phyloP scores from a whole-genome alignment of 228 moss, liverwort and hornwort species.

The Sphagnum magellanicum region DNA sequence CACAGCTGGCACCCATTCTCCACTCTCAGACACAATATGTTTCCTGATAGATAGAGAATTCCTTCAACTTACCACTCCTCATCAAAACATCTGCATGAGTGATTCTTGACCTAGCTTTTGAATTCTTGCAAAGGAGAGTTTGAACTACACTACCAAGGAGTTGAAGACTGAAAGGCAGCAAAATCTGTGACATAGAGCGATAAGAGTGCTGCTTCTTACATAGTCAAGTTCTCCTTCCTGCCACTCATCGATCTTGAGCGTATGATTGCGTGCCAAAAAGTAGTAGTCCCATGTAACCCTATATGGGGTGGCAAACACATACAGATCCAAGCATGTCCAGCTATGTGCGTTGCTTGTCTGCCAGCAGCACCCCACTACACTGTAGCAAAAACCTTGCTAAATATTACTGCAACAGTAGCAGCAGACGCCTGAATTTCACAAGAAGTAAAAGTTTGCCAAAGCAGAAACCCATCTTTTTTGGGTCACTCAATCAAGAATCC shows the following conservation, averaged over 20 bases:
- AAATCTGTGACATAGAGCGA: too few species aligned
- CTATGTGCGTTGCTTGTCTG: conserved; percentile 23
- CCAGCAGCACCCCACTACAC: background rate
- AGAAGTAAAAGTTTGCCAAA: background rate
- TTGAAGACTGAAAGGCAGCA: too few species aligned
- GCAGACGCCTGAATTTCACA: background rate
- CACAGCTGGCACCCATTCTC: too few species aligned
- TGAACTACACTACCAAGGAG: too few species aligned
- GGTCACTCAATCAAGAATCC: too few species aligned
- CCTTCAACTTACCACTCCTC: too few species aligned
- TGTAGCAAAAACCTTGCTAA: background rate
- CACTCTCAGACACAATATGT: too few species aligned
- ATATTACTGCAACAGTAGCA: background rate
- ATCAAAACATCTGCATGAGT: too few species aligned
- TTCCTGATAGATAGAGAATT: too few species aligned
- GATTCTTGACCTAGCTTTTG: too few species aligned
- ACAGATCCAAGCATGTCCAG: conserved; percentile 28
- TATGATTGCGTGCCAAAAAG: conserved; percentile 25
- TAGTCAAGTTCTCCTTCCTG: conserved; percentile 27
- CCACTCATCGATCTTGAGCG: conserved; percentile 16
- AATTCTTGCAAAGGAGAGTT: too few species aligned
- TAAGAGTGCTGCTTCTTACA: background rate
- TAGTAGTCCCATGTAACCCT: conserved; percentile 27
- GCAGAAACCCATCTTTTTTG: too few species aligned
- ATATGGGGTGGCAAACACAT: conserved; percentile 25